A percentile compares a stretch with the other conserved stretches of the same genome.
phyloP scores from a whole-genome alignment of 305 asterid genomes.

The Solanum chacoense region DNA sequence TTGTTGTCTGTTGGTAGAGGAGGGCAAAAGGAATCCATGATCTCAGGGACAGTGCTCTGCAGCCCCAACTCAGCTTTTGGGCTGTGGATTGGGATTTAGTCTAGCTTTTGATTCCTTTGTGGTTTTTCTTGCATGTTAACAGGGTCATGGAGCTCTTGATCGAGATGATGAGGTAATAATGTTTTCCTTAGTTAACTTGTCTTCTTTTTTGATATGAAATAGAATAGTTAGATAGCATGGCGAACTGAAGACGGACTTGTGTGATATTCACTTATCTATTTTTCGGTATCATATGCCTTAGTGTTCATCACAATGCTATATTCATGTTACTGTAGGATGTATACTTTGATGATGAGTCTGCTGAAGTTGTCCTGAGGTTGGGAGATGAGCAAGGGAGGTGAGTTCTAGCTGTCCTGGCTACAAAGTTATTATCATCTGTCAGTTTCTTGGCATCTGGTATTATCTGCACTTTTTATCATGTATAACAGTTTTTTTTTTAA shows the following conservation, averaged over 20 bases:
- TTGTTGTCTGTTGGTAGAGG: background rate
- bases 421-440: background rate
- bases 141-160: slow-evolving; percentile 74
- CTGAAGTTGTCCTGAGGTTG: slow-evolving; percentile 92
- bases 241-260: background rate
- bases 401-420: slow-evolving; percentile 13
- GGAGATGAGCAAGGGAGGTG: slow-evolving; percentile 97
- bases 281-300: background rate
- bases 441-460: background rate
- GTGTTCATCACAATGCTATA: background rate
- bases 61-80: background rate
- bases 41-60: background rate
- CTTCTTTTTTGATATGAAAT: background rate
- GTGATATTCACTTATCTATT: background rate
- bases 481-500: background rate
- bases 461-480: background rate
- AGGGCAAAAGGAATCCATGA: background rate
- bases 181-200: slow-evolving; percentile 1
- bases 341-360: slow-evolving; percentile 89
- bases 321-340: slow-evolving; percentile 65
- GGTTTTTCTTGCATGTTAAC: slow-evolving; percentile 14
- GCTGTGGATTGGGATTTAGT: background rate
- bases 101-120: background rate
- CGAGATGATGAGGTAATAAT: slow-evolving; percentile 84
- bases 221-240: background rate